Conservation (phyloP, 768 basidiomycete genomes). For the Pholiota molesta region DNA sequence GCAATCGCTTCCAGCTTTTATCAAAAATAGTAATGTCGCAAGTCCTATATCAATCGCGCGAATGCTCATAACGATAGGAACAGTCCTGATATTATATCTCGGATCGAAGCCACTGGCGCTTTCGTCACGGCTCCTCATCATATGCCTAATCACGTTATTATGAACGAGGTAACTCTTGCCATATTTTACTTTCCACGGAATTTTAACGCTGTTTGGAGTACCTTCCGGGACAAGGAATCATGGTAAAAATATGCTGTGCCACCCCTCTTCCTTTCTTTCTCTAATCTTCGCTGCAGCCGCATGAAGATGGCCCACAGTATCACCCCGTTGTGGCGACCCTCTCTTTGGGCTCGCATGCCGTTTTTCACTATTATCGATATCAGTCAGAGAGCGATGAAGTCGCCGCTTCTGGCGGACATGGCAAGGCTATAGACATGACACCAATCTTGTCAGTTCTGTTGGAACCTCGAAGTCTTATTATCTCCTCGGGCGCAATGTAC, state of each 20-base stretch:
- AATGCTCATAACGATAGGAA: constrained; percentile 9
- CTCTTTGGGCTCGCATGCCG: constrained; percentile 80
- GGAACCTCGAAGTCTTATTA: constrained; percentile 83
- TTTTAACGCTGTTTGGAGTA: constrained; percentile 50
- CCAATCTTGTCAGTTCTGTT: constrained; percentile 77
- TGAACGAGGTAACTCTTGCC: constrained; percentile 69
- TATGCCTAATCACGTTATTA: constrained; percentile 84
- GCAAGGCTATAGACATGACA: constrained; percentile 59
- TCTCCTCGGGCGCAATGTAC: constrained; percentile 75
- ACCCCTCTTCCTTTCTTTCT: constrained; percentile 3
- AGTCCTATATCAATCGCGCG: constrained; percentile 6
- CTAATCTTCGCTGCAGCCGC: constrained; percentile 58
- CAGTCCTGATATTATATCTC: constrained; percentile 78
- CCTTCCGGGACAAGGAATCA: constrained; percentile 88
- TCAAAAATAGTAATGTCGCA: constrained; percentile 62
- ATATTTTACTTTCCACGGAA: constrained; percentile 8
- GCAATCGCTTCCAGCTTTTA: constrained; percentile 70
- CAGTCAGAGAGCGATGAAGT: constrained; percentile 26
- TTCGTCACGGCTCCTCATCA: constrained; percentile 68
- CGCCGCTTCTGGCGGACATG: constrained; percentile 33
- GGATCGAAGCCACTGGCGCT: constrained; percentile 64
- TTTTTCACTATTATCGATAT: constrained; percentile 85
- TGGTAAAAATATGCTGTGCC: constrained; percentile 47
- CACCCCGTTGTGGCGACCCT: constrained; percentile 89
- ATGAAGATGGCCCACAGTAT: constrained; percentile 92